phyloP scores from a whole-genome alignment of 1,284 basidiomycete genomes.

The Trametes polyzona region DNA sequence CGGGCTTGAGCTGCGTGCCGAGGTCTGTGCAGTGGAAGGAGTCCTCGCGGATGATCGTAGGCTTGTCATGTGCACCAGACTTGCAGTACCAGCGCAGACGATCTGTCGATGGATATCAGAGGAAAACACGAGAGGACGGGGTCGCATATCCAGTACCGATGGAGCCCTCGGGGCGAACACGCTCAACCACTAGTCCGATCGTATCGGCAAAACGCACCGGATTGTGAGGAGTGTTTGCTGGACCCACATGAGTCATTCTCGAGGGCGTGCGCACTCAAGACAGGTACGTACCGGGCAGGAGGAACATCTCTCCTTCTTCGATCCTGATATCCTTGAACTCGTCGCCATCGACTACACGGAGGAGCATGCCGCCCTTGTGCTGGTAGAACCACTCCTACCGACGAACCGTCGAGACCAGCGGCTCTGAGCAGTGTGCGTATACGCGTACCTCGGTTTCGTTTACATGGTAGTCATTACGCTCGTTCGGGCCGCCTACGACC shows the following conservation, averaged over 20 bases:
- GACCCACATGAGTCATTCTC: not conserved
- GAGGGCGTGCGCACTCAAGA: not conserved
- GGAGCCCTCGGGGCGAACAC: slow-evolving; percentile 74
- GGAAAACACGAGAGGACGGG: not conserved
- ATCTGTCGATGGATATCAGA: slow-evolving; percentile 52
- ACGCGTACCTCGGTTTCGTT: slow-evolving; percentile 83
- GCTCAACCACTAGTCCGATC: slow-evolving; percentile 93
- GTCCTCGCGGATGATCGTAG: slow-evolving; percentile 87
- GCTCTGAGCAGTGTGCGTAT: not conserved
- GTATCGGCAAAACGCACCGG: slow-evolving; percentile 92
- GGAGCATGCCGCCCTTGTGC: slow-evolving; percentile 88
- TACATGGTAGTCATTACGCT: slow-evolving; percentile 90
- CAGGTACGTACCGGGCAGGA: slow-evolving; percentile 77
- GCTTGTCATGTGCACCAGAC: slow-evolving; percentile 63
- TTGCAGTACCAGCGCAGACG: slow-evolving; percentile 95
- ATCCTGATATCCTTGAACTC: slow-evolving; percentile 88
- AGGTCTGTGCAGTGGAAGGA: slow-evolving; percentile 90
- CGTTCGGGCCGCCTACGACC: slow-evolving; percentile 93
- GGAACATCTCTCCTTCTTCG: slow-evolving; percentile 95
- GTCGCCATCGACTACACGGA: slow-evolving; percentile 88
- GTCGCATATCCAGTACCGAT: slow-evolving; percentile 46
- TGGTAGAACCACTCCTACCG: slow-evolving; percentile 95
- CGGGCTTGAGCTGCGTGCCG: slow-evolving; percentile 91
- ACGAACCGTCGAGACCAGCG: no score
- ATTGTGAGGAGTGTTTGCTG: slow-evolving; percentile 95